Percentiles rank a stretch among this genome's conserved stretches.
Conservation (phyloP, 1,139 yeast genomes). For the Yamadazyma friedrichii region DNA sequence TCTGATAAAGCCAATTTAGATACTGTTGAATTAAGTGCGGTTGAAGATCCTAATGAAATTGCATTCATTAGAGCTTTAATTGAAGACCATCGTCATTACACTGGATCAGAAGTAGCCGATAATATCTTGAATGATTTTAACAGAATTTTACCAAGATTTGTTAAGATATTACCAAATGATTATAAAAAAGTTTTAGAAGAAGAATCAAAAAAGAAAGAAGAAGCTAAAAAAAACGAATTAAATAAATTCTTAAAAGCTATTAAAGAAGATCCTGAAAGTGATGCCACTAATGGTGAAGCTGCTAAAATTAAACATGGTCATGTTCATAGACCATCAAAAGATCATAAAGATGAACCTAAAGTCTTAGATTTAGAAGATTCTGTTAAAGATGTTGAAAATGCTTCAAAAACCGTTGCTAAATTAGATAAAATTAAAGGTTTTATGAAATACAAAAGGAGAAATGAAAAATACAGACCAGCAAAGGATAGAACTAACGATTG, state of each 20-base stretch:
- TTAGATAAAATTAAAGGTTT: conserved; percentile 87
- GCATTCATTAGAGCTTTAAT: conserved; percentile 91
- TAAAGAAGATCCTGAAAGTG: conserved; percentile 80
- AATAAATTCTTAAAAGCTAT: conserved; percentile 60
- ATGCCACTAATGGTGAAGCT: conserved; percentile 85
- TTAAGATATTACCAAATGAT: conserved; percentile 89
- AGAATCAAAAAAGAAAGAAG: conserved; percentile 67
- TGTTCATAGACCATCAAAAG: conserved; percentile 33
- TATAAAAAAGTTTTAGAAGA: conserved; percentile 86
- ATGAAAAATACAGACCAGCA: conserved; percentile 82
- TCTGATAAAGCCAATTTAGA: conserved; percentile 75
- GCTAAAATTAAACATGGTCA: conserved; percentile 51
- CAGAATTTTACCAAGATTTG: conserved; percentile 83
- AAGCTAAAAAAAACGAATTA: conserved; percentile 63
- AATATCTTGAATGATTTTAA: conserved; percentile 82
- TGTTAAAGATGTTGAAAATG: conserved; percentile 63
- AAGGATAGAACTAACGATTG: conserved; percentile 81
- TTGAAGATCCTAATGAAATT: conserved; percentile 87
- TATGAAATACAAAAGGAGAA: conserved; percentile 88
- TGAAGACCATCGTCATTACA: conserved; percentile 94
- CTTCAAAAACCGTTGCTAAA: conserved; percentile 60
- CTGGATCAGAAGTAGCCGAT: conserved; percentile 88
- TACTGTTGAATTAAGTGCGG: conserved; percentile 74
- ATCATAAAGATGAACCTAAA: conserved; percentile 65
- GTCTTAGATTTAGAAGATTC: conserved; percentile 90